Conservation (phyloP, 2,329 filamentous ascomycete species). For the Huntiella decipiens region DNA sequence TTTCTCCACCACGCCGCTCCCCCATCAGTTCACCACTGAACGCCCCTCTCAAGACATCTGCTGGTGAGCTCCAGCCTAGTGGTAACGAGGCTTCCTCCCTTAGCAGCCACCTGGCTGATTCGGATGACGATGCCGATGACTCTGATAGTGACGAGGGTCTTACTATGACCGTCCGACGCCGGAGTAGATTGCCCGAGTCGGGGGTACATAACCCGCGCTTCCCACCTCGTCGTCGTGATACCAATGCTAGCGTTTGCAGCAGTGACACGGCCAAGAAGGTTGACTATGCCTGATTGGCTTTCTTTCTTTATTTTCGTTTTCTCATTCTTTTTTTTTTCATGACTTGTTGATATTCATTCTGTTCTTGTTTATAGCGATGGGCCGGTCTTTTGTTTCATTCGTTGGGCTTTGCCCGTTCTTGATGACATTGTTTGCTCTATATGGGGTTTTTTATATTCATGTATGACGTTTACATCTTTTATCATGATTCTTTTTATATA, state of each 20-base stretch:
- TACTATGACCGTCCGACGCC: conserved; percentile 11
- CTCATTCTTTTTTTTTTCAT: not conserved
- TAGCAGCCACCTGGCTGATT: not conserved
- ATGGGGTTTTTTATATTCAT: too few species aligned
- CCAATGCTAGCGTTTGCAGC: conserved; percentile 12
- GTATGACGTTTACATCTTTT: too few species aligned
- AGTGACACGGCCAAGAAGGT: conserved; percentile 12
- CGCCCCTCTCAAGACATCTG: conserved; percentile 1
- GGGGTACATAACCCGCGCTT: conserved; percentile 2
- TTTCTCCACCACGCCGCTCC: conserved; percentile 4
- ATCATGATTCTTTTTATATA: too few species aligned
- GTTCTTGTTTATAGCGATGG: not conserved
- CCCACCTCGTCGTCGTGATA: conserved; percentile 9
- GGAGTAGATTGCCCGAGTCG: conserved; percentile 6
- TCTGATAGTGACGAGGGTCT: conserved; percentile 13
- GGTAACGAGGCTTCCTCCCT: not conserved
- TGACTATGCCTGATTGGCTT: conserved; percentile 4
- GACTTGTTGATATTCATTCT: not conserved
- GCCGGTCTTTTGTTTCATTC: not conserved
- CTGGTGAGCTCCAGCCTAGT: not conserved
- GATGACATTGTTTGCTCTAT: too few species aligned
- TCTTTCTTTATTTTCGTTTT: not conserved
- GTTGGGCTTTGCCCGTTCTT: too few species aligned
- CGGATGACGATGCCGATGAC: conserved; percentile 9
- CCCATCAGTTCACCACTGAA: conserved; percentile 2